Evolutionary conservation across 148 eudicot genomes (phyloP), one percentile per base, ranked within the genome.

Genomic region (Vaccinium corymbosum): DNA sequence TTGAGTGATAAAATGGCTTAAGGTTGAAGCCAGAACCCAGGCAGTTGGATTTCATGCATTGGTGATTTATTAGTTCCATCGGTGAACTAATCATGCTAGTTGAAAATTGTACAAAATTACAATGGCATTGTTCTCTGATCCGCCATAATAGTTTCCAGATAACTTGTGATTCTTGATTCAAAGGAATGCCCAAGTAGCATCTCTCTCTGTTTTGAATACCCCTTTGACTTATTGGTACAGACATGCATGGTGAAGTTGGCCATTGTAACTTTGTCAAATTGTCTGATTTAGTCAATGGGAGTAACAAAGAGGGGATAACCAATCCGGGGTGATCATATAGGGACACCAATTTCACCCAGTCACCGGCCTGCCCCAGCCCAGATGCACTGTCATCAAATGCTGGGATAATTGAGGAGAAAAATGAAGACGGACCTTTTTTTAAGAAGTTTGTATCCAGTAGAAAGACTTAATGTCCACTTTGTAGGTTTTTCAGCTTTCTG

Each of bases 1-100:
- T 72, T 48, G 16, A 76, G n/a, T 48, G 55, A 20, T 76, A 76
- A 75, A 76, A 76, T 48, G 4, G 79, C 53, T 76, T 48, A 16
- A 48, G 27, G 79, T 48, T 48, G 29, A 76, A 46, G 29, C 16
- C 13, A 76, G 52, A 48, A 74, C 25, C 78, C 42, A 38, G 52
- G 7, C 78, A 74, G 46, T 76, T 66, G 72, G 55, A 11, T 35
- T 20, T 48, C 52, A 49, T 11, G 29, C 27, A 46, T 71, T 16
- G 8, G 42, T 71, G 48, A 15, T 14, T 71, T 13, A 71, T 27
- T 1, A 8, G 38, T 32, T 27, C 48, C 38, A 12, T 71, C 16
- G 10, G 17, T n/a, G 8, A 14, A 71, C 48, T 29, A 32, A 32
- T 42, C 22, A 74, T 42, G 22, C 49, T 8, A 10, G 25, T 46